Base-by-base conservation (phyloP, 225 moss, liverwort and hornwort species). In the Neckera pumila region DNA sequence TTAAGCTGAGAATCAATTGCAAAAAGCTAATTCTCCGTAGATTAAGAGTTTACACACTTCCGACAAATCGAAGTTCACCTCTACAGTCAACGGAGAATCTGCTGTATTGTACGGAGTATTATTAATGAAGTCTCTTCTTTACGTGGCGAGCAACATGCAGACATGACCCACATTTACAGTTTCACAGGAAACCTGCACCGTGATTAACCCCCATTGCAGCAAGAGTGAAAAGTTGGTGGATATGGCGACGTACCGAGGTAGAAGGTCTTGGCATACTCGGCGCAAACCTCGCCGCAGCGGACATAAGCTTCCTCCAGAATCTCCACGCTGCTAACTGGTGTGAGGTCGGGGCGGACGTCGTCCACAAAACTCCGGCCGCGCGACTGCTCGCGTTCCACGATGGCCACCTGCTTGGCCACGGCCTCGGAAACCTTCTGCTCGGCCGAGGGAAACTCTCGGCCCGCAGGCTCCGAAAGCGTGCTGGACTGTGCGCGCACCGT, bases 201-300 rank as follows among this genome's bases (percentile, higher is more conserved):
- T 54, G 40, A 83, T 83, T 40, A 12, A 38, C 56, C 56, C 83
- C 57, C 84, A 73, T 59, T 23, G 45, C 45, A 73, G 59, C 58
- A 34, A 34, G 42, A 43, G 12, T 43, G 40, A 57, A 20, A 19
- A 16, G 42, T 58, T 34, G 33, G 42, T 84, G 58, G 42, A 53
- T 38, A 74, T 59, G 71, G 31, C 40, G 60, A 6, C 95, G 64
- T 91, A 97, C 97, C 98, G 5, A 98, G 92, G 36, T 93, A 98
- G 84, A 98, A 98, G 1, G 97, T 98, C 80, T 98, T 98, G 38
- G 98, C 98, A 43, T 96, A 96, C 38, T 98, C 98, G 1, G 95
- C 98, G 74, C 98, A 98, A n/a, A 98, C 98, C 79, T 98, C 96
- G 57, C 98, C 98, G 72, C 98, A 98, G 6, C 98, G 95, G 16